Percentiles rank a stretch among this genome's conserved stretches.
Conservation (phyloP, 1,284 basidiomycete species). For the Chondrostereum purpureum region DNA sequence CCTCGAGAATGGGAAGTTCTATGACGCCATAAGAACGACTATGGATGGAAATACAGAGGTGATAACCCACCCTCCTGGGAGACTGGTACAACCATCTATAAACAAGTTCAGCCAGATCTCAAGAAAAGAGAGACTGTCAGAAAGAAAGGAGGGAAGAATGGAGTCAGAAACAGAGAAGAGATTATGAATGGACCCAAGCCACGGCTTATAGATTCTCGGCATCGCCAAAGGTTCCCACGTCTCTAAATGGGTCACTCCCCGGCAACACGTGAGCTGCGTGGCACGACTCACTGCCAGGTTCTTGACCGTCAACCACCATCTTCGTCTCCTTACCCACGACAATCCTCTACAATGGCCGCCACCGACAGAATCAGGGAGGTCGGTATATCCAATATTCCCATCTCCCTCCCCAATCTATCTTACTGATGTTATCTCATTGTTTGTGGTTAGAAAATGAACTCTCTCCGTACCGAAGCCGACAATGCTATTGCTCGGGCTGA, state of each 20-base stretch:
- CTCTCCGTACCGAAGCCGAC: conserved; percentile 85
- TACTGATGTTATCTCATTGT: conserved; percentile 7
- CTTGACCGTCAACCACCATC: conserved; percentile 3
- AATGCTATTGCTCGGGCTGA: conserved; percentile 74
- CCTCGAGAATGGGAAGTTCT: conserved; percentile 93
- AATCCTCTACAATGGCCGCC: conserved; percentile 23
- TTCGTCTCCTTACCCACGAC: conserved; percentile 1
- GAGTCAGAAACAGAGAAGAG: background rate
- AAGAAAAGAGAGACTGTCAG: too few relatives aligned
- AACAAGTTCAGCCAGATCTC: conserved; percentile 1
- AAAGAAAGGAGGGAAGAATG: background rate
- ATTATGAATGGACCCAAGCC: background rate
- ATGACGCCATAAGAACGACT: conserved; percentile 9
- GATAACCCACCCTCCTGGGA: conserved; percentile 64
- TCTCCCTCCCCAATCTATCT: background rate
- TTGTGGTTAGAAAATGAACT: conserved; percentile 53
- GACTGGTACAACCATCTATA: conserved; percentile 54
- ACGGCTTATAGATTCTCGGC: background rate
- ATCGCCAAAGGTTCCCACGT: background rate
- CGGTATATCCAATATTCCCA: conserved; percentile 12
- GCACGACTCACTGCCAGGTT: background rate
- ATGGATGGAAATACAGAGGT: conserved; percentile 10
- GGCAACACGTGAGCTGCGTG: conserved; percentile 2
- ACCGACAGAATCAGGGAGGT: conserved; percentile 79
- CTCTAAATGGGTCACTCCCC: too few relatives aligned